phyloP scores from a whole-genome alignment of 2,329 filamentous ascomycete genomes.

The Paecilomyces dactylethromorphus region DNA sequence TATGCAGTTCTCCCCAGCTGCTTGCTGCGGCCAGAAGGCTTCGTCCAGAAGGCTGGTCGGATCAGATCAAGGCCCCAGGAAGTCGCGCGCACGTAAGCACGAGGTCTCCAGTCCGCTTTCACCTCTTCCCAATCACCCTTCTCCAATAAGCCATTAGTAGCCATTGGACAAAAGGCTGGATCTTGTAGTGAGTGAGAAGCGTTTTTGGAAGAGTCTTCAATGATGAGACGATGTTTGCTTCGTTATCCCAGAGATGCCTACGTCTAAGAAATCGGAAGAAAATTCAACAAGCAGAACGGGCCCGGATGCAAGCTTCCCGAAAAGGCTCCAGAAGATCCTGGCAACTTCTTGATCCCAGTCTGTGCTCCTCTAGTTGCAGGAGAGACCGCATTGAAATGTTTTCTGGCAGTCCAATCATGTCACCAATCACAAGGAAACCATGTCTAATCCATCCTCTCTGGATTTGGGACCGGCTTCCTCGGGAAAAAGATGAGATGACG shows the following conservation, averaged over 20 bases:
- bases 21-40: background rate
- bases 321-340: background rate
- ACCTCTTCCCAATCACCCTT: background rate
- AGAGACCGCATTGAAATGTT: background rate
- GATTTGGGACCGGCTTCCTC: background rate
- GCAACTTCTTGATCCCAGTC: background rate
- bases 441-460: background rate
- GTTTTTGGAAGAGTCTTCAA: background rate
- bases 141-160: background rate
- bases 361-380: background rate
- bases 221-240: background rate
- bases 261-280: background rate
- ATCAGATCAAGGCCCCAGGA: constrained; percentile 11
- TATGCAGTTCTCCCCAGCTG: constrained; percentile 49
- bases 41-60: constrained; percentile 8
- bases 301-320: too few species aligned
- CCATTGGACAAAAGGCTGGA: background rate
- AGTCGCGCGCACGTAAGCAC: background rate
- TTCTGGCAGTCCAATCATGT: background rate
- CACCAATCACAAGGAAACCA: background rate
- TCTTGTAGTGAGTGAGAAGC: background rate
- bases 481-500: background rate
- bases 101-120: background rate
- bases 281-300: background rate
- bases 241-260: background rate